Conservation (phyloP, 2,329 filamentous ascomycete species). For the Claviceps arundinis region DNA sequence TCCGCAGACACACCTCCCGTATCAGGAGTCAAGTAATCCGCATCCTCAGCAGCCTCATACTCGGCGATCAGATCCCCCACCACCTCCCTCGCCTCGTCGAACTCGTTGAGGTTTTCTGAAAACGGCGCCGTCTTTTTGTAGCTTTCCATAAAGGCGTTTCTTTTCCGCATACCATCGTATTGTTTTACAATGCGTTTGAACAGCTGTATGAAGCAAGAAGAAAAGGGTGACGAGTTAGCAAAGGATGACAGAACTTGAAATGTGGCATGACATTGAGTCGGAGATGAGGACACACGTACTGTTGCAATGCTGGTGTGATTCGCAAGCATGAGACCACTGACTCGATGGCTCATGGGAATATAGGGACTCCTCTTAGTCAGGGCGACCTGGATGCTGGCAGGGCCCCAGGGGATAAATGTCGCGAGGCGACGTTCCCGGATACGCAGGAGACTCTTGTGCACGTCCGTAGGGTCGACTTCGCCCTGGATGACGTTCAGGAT, state of each 20-base stretch:
- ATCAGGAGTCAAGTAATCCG: constrained; percentile 76
- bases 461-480: constrained; percentile 93
- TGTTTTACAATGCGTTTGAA: constrained; percentile 90
- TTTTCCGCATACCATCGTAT: constrained; percentile 88
- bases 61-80: constrained; percentile 84
- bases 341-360: constrained; percentile 82
- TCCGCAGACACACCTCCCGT: constrained; percentile 40
- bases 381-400: constrained; percentile 93
- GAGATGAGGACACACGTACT: constrained; percentile 26
- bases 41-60: constrained; percentile 88
- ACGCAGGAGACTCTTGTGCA: constrained; percentile 92
- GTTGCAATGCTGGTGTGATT: constrained; percentile 97
- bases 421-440: constrained; percentile 90
- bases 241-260: neutral
- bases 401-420: constrained; percentile 97
- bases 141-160: constrained; percentile 89
- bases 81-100: constrained; percentile 86
- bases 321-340: constrained; percentile 92
- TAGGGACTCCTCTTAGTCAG: constrained; percentile 95
- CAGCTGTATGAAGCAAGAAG: constrained; percentile 31
- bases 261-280: neutral
- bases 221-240: neutral
- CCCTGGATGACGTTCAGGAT: constrained; percentile 99
- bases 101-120: constrained; percentile 80
- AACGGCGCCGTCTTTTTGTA: constrained; percentile 97